Evolutionary conservation across 345 rosid species (phyloP).

Genomic region (Brassica juncea): DNA sequence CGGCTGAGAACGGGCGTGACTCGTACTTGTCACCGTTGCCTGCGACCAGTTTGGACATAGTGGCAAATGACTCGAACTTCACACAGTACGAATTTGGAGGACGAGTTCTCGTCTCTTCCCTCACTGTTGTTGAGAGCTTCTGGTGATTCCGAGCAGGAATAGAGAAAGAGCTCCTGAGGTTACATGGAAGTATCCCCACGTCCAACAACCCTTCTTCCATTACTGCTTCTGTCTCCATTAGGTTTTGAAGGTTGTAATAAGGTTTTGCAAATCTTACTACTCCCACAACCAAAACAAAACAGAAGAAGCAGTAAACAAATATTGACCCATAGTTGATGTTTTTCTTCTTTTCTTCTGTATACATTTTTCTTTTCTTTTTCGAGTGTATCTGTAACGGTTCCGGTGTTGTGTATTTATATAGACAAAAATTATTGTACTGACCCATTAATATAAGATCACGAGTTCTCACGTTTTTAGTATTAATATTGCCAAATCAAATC

Average conservation of each 20-base stretch:
- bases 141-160: neutral
- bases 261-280: neutral
- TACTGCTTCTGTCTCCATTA: constrained; percentile 1
- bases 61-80: neutral
- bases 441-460: neutral
- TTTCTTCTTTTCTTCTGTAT: constrained; percentile 9
- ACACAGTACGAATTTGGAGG: neutral
- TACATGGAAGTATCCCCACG: neutral
- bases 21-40: neutral
- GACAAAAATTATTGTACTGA: neutral
- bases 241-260: neutral
- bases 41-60: neutral
- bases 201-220: neutral
- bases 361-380: neutral
- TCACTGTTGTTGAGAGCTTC: neutral
- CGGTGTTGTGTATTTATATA: neutral
- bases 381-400: neutral
- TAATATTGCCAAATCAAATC: neutral
- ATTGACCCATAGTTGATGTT: constrained; percentile 1
- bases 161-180: neutral
- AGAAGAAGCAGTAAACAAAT: neutral
- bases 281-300: neutral
- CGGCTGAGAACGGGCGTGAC: neutral
- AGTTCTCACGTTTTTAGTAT: neutral
- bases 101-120: neutral